Conservation (phyloP, 208 protist species). For the Wallacemonas sp. region DNA sequence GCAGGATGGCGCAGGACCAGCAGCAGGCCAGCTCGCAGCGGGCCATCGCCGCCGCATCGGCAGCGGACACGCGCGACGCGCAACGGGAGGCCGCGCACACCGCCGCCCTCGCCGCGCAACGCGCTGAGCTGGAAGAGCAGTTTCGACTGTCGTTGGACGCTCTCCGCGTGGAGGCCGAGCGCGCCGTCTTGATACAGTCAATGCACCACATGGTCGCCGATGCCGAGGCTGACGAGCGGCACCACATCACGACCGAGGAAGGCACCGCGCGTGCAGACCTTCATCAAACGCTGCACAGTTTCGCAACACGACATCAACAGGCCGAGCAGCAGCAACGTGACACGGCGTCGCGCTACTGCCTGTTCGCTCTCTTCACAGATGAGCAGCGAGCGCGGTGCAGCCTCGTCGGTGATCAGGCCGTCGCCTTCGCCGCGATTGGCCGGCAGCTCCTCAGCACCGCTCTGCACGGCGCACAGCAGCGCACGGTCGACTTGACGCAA, state of each 20-base stretch:
- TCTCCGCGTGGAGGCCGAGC: neutral
- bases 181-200: neutral
- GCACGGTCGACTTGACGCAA: no score
- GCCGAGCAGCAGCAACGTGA: neutral
- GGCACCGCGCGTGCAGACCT: neutral
- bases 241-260: neutral
- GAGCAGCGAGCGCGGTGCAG: neutral
- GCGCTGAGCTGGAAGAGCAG: neutral
- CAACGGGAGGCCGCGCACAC: no score
- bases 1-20: no score
- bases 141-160: neutral
- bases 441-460: no score
- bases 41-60: no score
- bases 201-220: neutral
- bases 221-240: neutral
- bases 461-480: no score
- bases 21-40: no score
- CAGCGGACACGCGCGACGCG: no score
- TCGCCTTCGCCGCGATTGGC: neutral
- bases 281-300: neutral
- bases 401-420: neutral
- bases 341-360: neutral
- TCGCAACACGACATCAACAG: neutral
- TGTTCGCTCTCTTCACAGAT: neutral
- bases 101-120: constrained; percentile 1